phyloP scores from a whole-genome alignment of 331 rosid genomes.

The Phaseolus coccineus region DNA sequence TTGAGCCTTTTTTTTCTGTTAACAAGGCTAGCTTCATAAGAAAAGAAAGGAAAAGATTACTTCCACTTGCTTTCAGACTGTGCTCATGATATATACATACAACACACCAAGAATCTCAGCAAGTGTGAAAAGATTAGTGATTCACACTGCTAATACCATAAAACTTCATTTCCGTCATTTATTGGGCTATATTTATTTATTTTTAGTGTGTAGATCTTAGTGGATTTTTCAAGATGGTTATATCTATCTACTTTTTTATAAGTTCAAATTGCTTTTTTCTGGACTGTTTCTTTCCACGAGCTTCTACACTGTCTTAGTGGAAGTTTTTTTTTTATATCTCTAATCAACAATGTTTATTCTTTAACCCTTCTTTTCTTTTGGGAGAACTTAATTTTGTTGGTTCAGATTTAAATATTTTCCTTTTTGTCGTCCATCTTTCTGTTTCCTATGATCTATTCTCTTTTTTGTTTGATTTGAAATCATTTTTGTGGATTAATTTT shows the following conservation, averaged over 20 bases:
- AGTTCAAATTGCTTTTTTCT: not conserved
- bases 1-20: not conserved
- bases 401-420: constrained; percentile 4
- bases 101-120: constrained; percentile 13
- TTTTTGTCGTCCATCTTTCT: constrained; percentile 6
- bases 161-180: constrained; percentile 1
- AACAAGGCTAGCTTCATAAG: not conserved
- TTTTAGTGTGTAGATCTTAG: not conserved
- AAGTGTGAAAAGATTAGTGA: constrained; percentile 26
- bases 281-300: not conserved
- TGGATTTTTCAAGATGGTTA: constrained; percentile 7
- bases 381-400: not conserved
- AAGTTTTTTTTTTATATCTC: not conserved
- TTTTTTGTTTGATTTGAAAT: constrained; percentile 28
- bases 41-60: not conserved
- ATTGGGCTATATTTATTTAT: not conserved
- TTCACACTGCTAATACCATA: constrained; percentile 7
- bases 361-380: constrained; percentile 16
- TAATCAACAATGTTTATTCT: constrained; percentile 8
- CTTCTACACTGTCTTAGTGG: constrained; percentile 13
- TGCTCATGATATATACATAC: constrained; percentile 26
- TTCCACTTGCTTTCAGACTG: constrained; percentile 17
- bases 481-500: constrained; percentile 12
- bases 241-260: not conserved
- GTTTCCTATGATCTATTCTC: constrained; percentile 17